phyloP scores from a whole-genome alignment of 106 monocot species.

The Gastrodia elata region DNA sequence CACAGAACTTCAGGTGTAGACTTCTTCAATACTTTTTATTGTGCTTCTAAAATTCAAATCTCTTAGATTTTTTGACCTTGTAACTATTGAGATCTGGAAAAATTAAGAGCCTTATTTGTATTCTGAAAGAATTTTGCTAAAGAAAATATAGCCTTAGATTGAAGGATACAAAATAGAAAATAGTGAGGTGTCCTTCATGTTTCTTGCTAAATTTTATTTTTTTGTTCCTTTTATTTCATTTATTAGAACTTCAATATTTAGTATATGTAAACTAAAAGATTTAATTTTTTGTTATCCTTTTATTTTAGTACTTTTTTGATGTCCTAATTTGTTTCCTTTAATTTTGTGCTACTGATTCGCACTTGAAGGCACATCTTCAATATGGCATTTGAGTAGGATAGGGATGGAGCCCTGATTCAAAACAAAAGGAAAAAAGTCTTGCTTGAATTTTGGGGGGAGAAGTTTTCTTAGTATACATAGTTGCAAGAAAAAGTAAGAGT shows the following conservation, averaged over 20 bases:
- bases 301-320: neutral
- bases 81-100: neutral
- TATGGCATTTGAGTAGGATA: neutral
- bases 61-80: neutral
- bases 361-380: neutral
- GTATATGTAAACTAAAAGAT: neutral
- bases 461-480: too few species aligned
- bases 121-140: neutral
- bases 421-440: too few species aligned
- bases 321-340: neutral
- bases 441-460: too few species aligned
- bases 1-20: constrained; percentile 55
- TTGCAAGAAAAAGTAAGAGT: too few species aligned
- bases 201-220: neutral
- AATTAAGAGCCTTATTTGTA: neutral
- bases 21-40: neutral
- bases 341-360: neutral
- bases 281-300: neutral
- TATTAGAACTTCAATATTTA: neutral
- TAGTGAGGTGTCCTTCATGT: neutral
- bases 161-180: neutral
- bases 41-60: neutral
- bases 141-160: neutral
- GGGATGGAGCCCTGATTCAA: neutral
- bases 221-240: neutral